Base-by-base conservation (phyloP, 192 early-diverging fungal species). In the Glomus cerebriforme region DNA sequence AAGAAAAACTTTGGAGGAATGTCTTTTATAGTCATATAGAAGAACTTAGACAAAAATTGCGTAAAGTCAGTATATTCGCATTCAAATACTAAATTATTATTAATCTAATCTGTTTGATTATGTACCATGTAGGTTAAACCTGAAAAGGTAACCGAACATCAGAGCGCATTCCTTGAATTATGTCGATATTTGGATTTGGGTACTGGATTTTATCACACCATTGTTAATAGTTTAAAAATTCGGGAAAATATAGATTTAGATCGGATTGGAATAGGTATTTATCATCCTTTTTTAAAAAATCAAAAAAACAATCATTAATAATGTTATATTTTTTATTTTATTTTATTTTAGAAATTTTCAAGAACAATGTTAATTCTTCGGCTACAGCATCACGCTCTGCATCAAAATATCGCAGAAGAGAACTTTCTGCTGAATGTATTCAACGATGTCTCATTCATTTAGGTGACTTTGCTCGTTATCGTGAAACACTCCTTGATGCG, bases 1-100 rank as follows among this genome's bases (percentile, higher is more conserved):
- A 90, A 73, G 89, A 90, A 63, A 85, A 84, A 71, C 82, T 90
- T 32, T 90, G 89, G 89, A 64, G 89, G 67, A 82, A 87, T 49
- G 83, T 88, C 19, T 84, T 90, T 81, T 88, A 90, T 84, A 81
- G 85, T 59, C 81, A 79, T 59, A 84, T 88, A 27, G 89, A 90
- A 79, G 84, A 87, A 66, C 76, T 84, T n/a, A 79, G 87, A 17
- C 77, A 77, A 34, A 83, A 85, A 43, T 77, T 90, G 45, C 82
- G 87, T 59, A 83, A 86, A 84, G 86, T 89, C 79, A 62, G 6
- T 69, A 17, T 19, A 73, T 32, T 62, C 39, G 15, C 7, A 22
- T n/a, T 24, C 12, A 64, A 64, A 10, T 15, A 54, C 17, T 3
- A 22, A 17, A 54, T 17, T 54, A 4, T 19, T 54, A 15, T 54